phyloP scores from a whole-genome alignment of 2,329 filamentous ascomycete species.

The Cladosporium phlei region DNA sequence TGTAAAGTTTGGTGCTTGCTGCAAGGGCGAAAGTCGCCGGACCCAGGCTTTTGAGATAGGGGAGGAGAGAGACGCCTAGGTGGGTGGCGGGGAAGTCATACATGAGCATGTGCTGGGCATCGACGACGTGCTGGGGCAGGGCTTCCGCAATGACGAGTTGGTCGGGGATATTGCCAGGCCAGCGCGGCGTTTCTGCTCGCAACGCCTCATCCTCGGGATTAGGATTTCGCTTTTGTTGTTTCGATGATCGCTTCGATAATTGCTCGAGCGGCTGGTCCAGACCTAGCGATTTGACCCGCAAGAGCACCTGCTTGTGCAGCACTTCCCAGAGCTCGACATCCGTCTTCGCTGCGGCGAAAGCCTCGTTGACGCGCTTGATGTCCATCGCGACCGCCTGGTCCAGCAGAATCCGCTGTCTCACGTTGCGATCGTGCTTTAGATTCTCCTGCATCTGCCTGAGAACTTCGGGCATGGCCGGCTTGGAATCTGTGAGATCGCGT shows the following conservation, averaged over 20 bases:
- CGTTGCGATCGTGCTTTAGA: background rate
- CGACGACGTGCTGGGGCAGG: background rate
- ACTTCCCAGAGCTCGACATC: conserved; percentile 11
- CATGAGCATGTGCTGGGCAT: background rate
- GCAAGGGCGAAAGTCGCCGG: conserved; percentile 10
- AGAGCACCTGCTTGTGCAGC: conserved; percentile 4
- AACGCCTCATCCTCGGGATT: background rate
- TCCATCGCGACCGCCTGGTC: conserved; percentile 1
- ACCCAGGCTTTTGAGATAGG: conserved; percentile 12
- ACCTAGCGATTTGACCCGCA: background rate
- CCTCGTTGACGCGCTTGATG: background rate
- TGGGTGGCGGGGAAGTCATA: conserved; percentile 1
- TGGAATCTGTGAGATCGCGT: background rate
- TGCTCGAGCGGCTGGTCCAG: background rate
- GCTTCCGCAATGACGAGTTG: background rate
- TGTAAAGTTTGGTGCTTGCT: conserved; percentile 2
- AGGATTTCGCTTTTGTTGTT: background rate
- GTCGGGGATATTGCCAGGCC: conserved; percentile 1
- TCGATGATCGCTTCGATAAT: background rate
- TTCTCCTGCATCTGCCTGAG: background rate
- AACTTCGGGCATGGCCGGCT: background rate
- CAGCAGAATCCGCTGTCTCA: background rate
- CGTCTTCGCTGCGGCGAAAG: conserved; percentile 3
- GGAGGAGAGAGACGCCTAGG: background rate
- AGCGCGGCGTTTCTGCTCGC: background rate